phyloP scores from a whole-genome alignment of 139 green algal genomes.

The Haematococcus sp. region DNA sequence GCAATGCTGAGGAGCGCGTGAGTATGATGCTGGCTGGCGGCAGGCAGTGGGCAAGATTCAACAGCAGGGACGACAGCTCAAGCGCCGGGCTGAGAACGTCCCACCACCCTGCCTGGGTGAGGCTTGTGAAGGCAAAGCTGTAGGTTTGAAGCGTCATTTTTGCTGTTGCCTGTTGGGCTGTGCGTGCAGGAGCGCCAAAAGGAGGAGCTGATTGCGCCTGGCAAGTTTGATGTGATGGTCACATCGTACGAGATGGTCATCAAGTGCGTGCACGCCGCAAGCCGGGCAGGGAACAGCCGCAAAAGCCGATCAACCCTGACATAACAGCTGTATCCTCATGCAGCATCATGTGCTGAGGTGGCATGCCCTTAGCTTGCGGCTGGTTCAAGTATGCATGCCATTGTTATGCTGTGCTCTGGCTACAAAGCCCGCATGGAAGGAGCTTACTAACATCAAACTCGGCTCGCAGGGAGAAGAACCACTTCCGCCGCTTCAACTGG shows the following conservation, averaged over 20 bases:
- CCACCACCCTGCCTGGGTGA: too few species aligned
- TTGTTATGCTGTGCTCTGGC: too few species aligned
- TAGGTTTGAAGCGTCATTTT: background rate
- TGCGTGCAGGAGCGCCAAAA: conserved; percentile 61
- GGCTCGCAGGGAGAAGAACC: conserved; percentile 78
- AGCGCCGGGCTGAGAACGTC: too few species aligned
- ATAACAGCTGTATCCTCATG: too few species aligned
- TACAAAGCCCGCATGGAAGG: too few species aligned
- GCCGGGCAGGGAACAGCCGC: too few species aligned
- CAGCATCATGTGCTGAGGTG: too few species aligned
- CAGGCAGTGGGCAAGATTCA: background rate
- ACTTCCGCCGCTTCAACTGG: conserved; percentile 94
- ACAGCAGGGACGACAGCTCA: too few species aligned
- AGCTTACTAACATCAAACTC: background rate
- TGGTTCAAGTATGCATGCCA: too few species aligned
- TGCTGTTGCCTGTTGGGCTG: too few species aligned
- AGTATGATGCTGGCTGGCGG: background rate
- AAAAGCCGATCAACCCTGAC: too few species aligned
- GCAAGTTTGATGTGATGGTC: conserved; percentile 93
- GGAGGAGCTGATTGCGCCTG: conserved; percentile 51
- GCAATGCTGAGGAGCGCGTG: conserved; percentile 88
- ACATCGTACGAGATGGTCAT: conserved; percentile 99
- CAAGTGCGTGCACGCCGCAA: conserved; percentile 76
- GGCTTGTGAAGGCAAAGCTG: background rate
- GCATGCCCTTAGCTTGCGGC: too few species aligned